These are phyloP conservation scores for Chaetothyriales sp. DNA, from an alignment of 2,329 filamentous ascomycete genomes.

Conservation along the genomic window DNA sequence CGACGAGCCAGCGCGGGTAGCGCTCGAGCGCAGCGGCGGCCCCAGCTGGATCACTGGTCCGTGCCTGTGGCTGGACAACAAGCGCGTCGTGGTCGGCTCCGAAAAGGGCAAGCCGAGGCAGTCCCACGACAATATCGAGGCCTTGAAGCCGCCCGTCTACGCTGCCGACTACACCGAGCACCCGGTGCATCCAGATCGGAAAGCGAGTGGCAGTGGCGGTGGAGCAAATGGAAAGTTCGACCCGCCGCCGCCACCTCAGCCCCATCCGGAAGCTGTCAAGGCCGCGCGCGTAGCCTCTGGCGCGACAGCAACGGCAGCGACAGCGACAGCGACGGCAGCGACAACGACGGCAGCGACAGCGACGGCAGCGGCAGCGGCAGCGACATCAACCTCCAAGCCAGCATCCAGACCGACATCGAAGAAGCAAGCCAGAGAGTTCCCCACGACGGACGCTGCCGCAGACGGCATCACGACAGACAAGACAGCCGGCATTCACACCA, in stretches of 20 bases:
- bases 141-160: slow-evolving; percentile 14
- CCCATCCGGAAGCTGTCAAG: background rate
- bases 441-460: slow-evolving; percentile 3
- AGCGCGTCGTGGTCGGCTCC: slow-evolving; percentile 16
- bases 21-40: slow-evolving; percentile 15
- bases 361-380: background rate
- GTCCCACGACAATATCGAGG: slow-evolving; percentile 10
- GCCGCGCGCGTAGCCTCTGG: background rate
- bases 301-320: background rate
- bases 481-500: background rate
- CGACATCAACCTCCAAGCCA: slow-evolving; percentile 1
- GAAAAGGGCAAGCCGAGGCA: slow-evolving; percentile 16
- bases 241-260: background rate
- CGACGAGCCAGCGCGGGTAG: slow-evolving; percentile 38
- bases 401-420: slow-evolving; percentile 5
- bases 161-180: slow-evolving; percentile 16
- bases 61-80: slow-evolving; percentile 16
- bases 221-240: background rate
- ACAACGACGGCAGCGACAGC: background rate
- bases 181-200: slow-evolving; percentile 13
- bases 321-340: background rate
- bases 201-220: background rate
- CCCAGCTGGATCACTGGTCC: slow-evolving; percentile 18
- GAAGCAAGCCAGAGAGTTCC: background rate
- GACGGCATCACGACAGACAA: slow-evolving; percentile 6